Base-by-base conservation (phyloP, 768 basidiomycete species). In the Favolaschia claudopus region DNA sequence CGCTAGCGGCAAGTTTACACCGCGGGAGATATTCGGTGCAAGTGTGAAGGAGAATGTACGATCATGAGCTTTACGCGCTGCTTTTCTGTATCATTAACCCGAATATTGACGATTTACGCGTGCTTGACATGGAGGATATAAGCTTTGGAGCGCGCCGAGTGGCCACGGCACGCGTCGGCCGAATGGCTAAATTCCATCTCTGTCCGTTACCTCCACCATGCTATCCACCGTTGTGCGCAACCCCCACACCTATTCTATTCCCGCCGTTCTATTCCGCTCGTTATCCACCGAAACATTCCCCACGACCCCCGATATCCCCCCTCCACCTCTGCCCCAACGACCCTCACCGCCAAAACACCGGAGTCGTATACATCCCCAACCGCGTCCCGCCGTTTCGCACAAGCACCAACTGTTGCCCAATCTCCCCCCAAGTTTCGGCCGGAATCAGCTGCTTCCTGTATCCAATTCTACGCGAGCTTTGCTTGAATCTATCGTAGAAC, bases 391-490 rank as follows among this genome's bases (percentile, higher is more conserved):
- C 7, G 67, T 68, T 12, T 73, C 80, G 15, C 73, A 75, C 42
- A 50, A 69, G 7, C 74, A 74, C 60, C 55, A 71, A 15, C 60
- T 71, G 6, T 75, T 89, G 0, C 83, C 86, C 1, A 73, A 75
- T 27, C 82, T 93, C 10, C 91, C 92, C 0, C 77, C 89, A 1
- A 81, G 80, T 0, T 93, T 94, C 73, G 93, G 93, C 20, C 80
- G 84, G 29, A 95, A 95, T 71, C 93, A 95, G 73, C 79, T 93
- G 6, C 79, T 95, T 1, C 84, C 89, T 0, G 93, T 95, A 8
- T 81, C 91, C 13, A 88, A 89, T 69, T 87, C 89, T 24, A 94
- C 89, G 3, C 85, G 93, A 5, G 88, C 90, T 4, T 77, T 94
- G 24, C 82, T 96, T 15, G 92, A 95, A 69, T 80, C 82, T 58